phyloP scores from a whole-genome alignment of 1,284 basidiomycete species.

The Rugosomyces carneus region DNA sequence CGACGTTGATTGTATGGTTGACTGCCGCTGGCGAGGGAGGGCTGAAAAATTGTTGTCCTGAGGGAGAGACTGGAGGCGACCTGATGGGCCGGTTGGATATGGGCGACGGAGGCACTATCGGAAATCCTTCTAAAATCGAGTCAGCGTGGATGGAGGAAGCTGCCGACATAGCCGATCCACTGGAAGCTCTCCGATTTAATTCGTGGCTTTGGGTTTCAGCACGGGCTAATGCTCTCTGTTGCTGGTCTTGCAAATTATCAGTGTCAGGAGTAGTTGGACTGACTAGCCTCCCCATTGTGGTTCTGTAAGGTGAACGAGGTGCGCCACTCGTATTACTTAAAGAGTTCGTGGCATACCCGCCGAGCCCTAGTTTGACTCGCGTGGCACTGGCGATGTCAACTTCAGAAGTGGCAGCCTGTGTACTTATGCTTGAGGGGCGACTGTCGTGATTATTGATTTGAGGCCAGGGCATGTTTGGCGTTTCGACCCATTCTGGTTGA shows the following conservation, averaged over 20 bases:
- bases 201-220: conserved; percentile 53
- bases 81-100: conserved; percentile 71
- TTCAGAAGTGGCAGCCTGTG: conserved; percentile 51
- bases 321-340: conserved; percentile 27
- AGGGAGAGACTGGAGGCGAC: conserved; percentile 67
- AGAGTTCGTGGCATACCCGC: conserved; percentile 17
- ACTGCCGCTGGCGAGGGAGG: conserved; percentile 25
- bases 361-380: conserved; percentile 54
- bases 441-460: conserved; percentile 31
- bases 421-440: conserved; percentile 55
- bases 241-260: conserved; percentile 52
- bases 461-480: conserved; percentile 36
- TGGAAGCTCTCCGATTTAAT: conserved; percentile 46
- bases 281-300: conserved; percentile 56
- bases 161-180: conserved; percentile 57
- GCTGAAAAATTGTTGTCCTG: conserved; percentile 48
- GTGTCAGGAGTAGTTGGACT: conserved; percentile 34
- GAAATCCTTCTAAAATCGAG: conserved; percentile 78
- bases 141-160: conserved; percentile 61
- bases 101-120: conserved; percentile 78
- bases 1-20: conserved; percentile 31
- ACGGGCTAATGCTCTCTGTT: conserved; percentile 49
- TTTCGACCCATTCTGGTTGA: conserved; percentile 30
- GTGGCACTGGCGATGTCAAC: conserved; percentile 60
- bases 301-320: conserved; percentile 44